phyloP scores from a whole-genome alignment of 1,139 yeast genomes.

The Fermentozyma sake region DNA sequence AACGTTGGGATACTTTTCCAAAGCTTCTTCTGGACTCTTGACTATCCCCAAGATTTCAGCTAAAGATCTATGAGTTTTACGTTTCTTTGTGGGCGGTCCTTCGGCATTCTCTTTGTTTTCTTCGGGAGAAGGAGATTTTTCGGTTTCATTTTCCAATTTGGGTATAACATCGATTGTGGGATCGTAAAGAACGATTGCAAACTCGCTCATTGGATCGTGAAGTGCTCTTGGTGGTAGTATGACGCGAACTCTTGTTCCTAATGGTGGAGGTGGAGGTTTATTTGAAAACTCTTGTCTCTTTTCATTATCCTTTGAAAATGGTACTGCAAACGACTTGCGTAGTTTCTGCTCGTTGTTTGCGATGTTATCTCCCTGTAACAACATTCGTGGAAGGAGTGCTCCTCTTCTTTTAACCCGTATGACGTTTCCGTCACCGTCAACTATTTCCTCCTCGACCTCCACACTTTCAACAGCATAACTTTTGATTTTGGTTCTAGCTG shows the following conservation, averaged over 20 bases:
- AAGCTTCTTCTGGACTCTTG: conserved; percentile 44
- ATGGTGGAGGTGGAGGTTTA: conserved; percentile 61
- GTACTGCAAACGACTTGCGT: conserved; percentile 45
- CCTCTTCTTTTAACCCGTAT: conserved; percentile 31
- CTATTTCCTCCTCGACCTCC: conserved; percentile 14
- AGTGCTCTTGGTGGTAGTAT: conserved; percentile 80
- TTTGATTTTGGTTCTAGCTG: conserved; percentile 23
- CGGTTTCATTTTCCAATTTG: conserved; percentile 37
- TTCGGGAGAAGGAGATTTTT: conserved; percentile 11
- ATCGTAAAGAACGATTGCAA: conserved; percentile 91
- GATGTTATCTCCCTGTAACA: conserved; percentile 26
- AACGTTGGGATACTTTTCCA: conserved; percentile 66
- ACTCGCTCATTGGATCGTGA: conserved; percentile 90
- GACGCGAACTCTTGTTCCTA: conserved; percentile 73
- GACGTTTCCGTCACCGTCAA: conserved; percentile 24
- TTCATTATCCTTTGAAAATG: conserved; percentile 36
- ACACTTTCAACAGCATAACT: conserved; percentile 27
- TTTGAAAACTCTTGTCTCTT: conserved; percentile 19
- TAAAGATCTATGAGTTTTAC: conserved; percentile 56
- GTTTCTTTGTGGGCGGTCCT: conserved; percentile 23
- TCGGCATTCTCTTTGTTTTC: conserved; percentile 18
- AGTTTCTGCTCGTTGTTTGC: conserved; percentile 31
- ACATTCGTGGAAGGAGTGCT: conserved; percentile 47
- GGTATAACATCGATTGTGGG: conserved; percentile 81
- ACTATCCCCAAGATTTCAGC: conserved; percentile 79